These are phyloP conservation scores for Boletus semigastroideus DNA, from an alignment of 1,284 basidiomycete species.

Conservation along the genomic window DNA sequence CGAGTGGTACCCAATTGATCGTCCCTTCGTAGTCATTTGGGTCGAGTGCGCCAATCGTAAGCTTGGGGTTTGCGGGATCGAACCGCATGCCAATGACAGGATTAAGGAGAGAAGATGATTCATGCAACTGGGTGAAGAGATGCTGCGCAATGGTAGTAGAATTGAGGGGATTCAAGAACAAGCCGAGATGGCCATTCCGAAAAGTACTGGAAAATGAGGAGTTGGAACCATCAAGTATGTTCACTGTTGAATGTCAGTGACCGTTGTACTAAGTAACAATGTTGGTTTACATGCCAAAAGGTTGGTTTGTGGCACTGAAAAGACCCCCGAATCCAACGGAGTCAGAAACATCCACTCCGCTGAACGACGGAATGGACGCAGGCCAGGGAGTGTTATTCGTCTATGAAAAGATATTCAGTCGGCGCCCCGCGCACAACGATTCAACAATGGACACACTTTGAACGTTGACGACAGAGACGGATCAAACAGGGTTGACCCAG, in stretches of 20 bases:
- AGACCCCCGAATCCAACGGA: conserved; percentile 27
- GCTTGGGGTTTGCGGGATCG: conserved; percentile 28
- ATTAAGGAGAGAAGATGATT: conserved; percentile 27
- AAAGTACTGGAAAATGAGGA: neutral
- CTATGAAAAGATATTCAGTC: conserved; percentile 8
- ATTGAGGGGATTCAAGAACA: conserved; percentile 28
- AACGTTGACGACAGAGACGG: conserved; percentile 27
- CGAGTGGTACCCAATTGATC: conserved; percentile 33
- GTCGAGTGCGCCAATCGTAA: conserved; percentile 34
- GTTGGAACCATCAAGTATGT: conserved; percentile 24
- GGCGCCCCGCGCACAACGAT: neutral
- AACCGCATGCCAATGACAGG: conserved; percentile 34
- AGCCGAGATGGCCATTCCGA: conserved; percentile 28
- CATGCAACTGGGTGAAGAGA: conserved; percentile 19
- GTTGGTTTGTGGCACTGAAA: conserved; percentile 7
- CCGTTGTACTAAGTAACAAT: neutral
- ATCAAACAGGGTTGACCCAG: conserved; percentile 25
- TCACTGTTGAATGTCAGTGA: conserved; percentile 13
- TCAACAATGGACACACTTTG: conserved; percentile 17
- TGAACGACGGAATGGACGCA: conserved; percentile 15
- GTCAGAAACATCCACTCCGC: conserved; percentile 18
- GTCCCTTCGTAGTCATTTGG: conserved; percentile 34
- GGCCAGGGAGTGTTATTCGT: conserved; percentile 19
- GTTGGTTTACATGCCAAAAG: conserved; percentile 17
- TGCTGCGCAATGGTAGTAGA: conserved; percentile 9